Conservation (phyloP, 345 rosid genomes). For the Acer negundo region DNA sequence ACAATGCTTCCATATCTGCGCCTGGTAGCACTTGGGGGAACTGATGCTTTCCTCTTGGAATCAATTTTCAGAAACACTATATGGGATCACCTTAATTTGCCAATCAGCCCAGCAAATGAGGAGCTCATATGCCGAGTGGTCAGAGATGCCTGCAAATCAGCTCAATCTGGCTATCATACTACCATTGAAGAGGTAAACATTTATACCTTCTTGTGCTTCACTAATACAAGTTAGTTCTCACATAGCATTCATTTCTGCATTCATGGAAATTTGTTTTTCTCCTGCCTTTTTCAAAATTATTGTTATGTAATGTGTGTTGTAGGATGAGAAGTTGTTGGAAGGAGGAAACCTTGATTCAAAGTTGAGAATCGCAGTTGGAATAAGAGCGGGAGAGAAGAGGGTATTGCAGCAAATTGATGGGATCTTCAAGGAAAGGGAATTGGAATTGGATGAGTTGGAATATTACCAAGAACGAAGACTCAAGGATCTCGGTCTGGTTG, state of each 20-base stretch:
- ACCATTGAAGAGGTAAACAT: constrained; percentile 75
- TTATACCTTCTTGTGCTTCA: neutral
- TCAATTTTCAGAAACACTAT: constrained; percentile 77
- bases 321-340: constrained; percentile 74
- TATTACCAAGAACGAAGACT: constrained; percentile 95
- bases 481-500: constrained; percentile 84
- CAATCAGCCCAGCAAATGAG: constrained; percentile 79
- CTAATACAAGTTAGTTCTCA: neutral
- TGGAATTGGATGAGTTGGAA: constrained; percentile 65
- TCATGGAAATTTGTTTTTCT: neutral
- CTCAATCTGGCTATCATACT: constrained; percentile 68
- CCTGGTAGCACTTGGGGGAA: constrained; percentile 80
- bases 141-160: constrained; percentile 83
- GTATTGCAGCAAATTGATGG: constrained; percentile 76
- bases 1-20: constrained; percentile 75
- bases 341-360: constrained; percentile 48
- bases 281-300: neutral
- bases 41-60: constrained; percentile 81
- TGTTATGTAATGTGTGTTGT: constrained; percentile 9
- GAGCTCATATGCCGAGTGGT: constrained; percentile 82
- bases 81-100: constrained; percentile 92
- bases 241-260: neutral
- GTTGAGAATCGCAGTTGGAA: constrained; percentile 60
- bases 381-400: constrained; percentile 81
- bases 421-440: constrained; percentile 66